Conservation (phyloP, 2,329 filamentous ascomycete genomes). For the Rhynchosporium secalis region DNA sequence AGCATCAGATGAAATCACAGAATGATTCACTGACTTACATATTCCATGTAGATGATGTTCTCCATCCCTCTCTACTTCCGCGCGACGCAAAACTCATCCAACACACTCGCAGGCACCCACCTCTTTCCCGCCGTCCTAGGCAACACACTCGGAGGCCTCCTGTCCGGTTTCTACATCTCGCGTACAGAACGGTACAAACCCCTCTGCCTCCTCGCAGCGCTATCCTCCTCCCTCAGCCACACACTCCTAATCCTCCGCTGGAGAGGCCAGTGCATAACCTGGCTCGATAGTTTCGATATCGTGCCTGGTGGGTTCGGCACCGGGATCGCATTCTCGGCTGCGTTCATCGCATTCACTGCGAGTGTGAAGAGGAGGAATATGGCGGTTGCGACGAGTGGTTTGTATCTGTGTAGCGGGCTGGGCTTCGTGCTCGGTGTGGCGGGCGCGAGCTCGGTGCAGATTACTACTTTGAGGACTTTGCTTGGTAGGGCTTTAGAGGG, state of each 20-base stretch:
- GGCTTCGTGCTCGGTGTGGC: constrained; percentile 33
- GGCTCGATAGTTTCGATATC: constrained; percentile 59
- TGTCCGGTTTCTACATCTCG: constrained; percentile 48
- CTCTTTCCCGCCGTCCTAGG: constrained; percentile 67
- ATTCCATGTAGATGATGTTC: constrained; percentile 54
- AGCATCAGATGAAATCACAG: too few relatives aligned
- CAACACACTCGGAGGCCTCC: constrained; percentile 63
- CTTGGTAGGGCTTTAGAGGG: constrained; percentile 10
- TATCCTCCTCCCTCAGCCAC: constrained; percentile 53
- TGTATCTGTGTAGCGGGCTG: constrained; percentile 44
- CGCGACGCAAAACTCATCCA: constrained; percentile 57
- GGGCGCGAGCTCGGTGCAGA: constrained; percentile 27
- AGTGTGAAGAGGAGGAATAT: constrained; percentile 47
- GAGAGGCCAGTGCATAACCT: constrained; percentile 56
- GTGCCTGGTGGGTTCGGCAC: constrained; percentile 55
- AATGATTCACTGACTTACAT: too few relatives aligned
- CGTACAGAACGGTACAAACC: constrained; percentile 61
- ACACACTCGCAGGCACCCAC: constrained; percentile 58
- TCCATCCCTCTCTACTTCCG: constrained; percentile 70
- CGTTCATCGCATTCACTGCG: constrained; percentile 52
- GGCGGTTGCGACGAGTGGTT: constrained; percentile 50
- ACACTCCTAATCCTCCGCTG: constrained; percentile 55
- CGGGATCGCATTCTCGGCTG: constrained; percentile 47
- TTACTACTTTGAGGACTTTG: constrained; percentile 17
- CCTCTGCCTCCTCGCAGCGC: constrained; percentile 51